Conservation (phyloP, 371 early-diverging fungal genomes). For the Furculomyces boomerangus region DNA sequence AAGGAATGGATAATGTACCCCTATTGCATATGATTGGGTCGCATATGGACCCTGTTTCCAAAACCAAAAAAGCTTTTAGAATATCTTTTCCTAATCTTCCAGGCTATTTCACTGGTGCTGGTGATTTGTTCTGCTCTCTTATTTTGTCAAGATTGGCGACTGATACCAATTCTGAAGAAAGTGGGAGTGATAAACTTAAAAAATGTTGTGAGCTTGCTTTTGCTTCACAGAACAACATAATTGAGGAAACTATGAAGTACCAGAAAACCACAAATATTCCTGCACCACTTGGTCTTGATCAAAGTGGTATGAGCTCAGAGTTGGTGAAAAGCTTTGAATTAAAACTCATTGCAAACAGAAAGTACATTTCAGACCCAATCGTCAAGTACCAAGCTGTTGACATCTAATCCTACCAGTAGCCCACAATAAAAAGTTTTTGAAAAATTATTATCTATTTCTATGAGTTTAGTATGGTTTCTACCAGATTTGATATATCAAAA, state of each 20-base stretch:
- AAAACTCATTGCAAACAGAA: constrained; percentile 39
- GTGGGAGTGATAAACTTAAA: constrained; percentile 7
- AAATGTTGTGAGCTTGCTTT: constrained; percentile 36
- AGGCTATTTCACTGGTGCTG: constrained; percentile 81
- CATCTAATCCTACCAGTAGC: no score
- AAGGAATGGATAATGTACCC: constrained; percentile 3
- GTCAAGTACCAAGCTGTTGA: not conserved
- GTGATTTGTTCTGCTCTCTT: constrained; percentile 70
- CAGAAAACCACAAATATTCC: constrained; percentile 21
- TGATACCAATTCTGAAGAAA: constrained; percentile 2
- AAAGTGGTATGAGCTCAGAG: constrained; percentile 4
- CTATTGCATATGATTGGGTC: constrained; percentile 14
- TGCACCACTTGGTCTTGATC: constrained; percentile 19
- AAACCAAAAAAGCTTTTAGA: constrained; percentile 22
- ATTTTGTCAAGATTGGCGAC: constrained; percentile 32
- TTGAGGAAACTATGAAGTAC: constrained; percentile 34
- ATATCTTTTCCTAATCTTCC: constrained; percentile 56
- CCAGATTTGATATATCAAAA: no score
- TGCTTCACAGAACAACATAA: constrained; percentile 50
- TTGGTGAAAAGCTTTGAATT: constrained; percentile 39
- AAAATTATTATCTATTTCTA: no score
- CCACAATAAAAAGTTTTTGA: no score
- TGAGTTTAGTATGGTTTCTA: no score
- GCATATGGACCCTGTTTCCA: constrained; percentile 7
- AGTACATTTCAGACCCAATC: constrained; percentile 26